Base-by-base conservation (phyloP, 495 filamentous ascomycete genomes). In the Penicillium simplicissimum region DNA sequence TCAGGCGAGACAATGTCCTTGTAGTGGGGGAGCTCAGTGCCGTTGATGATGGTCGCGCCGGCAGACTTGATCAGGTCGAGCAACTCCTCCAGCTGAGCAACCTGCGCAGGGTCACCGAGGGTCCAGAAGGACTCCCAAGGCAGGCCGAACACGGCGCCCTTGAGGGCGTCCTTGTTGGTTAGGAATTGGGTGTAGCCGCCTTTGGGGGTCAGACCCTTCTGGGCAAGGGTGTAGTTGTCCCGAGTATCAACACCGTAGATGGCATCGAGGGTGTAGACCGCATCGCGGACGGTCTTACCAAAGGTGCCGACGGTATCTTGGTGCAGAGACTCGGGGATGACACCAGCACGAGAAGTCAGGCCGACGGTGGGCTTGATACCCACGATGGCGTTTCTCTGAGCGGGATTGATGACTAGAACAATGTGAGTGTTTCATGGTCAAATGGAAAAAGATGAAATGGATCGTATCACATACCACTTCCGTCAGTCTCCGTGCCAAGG, bases 401-500 rank as follows among this genome's bases (percentile, higher is more conserved):
- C 88, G 4, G 89, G 89, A 69, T 87, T 87, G 71, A 90, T 90
- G 8, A 90, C 79, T 75, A 43, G 25, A 19, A 43, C 8, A 8
- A 10, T n/a, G 33, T 53, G 9, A 53, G 51, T 53, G n/a, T 21
- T 53, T 36, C n/a, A n/a, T n/a, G 51, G 31, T 34, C 3, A 17
- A 36, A 53, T 10, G 13, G 19, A 25, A 14, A 4, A 31, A 21
- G 15, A 21, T 53, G 7, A 0, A n/a, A 3, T 7, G 17, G 19
- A 1, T 31, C 0, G 10, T 10, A 33, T 38, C 72, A 71, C 83
- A 21, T 65, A 75, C 75, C 82, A 75, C 85, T 88, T 15, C 87
- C 87, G 68, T 91, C 89, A 0, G 88, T 92, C 72, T 90, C 89
- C 0, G 88, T 90, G n/a, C 89, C 89, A 6, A 91, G 67, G 1